These are phyloP conservation scores for Austroboletus eburneus DNA, from an alignment of 768 basidiomycete species.

Conservation along the genomic window DNA sequence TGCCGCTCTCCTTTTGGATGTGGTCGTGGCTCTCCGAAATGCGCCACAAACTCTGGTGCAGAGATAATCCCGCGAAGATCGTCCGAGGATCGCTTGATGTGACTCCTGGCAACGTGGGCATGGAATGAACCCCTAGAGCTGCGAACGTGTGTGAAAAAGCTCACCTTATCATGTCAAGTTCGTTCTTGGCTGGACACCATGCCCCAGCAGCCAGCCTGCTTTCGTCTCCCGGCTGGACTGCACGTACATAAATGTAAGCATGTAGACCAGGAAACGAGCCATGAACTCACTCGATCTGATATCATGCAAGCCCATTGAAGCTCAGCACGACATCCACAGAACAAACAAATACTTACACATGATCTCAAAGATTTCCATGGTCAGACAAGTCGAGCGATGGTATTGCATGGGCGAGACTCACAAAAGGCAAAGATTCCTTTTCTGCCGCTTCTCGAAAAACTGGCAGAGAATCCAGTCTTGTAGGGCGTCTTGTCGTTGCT, in stretches of 20 bases:
- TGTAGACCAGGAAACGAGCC: too few relatives aligned
- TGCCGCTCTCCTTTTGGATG: conserved; percentile 57
- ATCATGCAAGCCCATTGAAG: not conserved
- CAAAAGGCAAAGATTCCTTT: conserved; percentile 90
- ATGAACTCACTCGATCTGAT: conserved; percentile 21
- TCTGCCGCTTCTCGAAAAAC: conserved; percentile 82
- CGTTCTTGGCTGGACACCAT: conserved; percentile 77
- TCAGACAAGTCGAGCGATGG: not conserved
- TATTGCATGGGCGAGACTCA: conserved; percentile 38
- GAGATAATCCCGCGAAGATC: conserved; percentile 68
- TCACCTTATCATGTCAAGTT: conserved; percentile 72
- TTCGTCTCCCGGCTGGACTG: conserved; percentile 63
- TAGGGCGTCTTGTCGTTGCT: conserved; percentile 96
- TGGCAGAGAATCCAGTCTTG: conserved; percentile 76
- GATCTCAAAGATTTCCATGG: conserved; percentile 20
- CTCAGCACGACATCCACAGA: not conserved
- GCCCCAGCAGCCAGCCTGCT: conserved; percentile 76
- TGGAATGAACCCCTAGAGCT: not conserved
- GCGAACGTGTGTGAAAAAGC: not conserved
- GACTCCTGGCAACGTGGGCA: conserved; percentile 40
- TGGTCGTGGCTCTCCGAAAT: conserved; percentile 70
- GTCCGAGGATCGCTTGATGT: conserved; percentile 56
- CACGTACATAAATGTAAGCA: conserved; percentile 8
- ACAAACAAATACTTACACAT: conserved; percentile 13
- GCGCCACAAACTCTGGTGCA: conserved; percentile 61